phyloP scores from a whole-genome alignment of 2,329 filamentous ascomycete genomes.

The Trichoderma sp. region DNA sequence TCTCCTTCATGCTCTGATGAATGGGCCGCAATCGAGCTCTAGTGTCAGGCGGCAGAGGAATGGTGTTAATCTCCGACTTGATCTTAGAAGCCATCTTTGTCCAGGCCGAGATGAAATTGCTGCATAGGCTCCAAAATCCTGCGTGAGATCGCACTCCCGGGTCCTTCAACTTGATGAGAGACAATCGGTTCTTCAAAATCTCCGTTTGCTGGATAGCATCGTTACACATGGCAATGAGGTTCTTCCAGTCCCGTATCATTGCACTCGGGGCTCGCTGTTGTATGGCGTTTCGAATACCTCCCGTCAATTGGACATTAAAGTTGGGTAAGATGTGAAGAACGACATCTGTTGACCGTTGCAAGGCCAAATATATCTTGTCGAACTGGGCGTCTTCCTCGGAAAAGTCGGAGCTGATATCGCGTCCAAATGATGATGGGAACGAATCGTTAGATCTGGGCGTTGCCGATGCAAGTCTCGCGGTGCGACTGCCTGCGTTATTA shows the following conservation, averaged over 20 bases:
- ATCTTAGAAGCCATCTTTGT: slow-evolving; percentile 62
- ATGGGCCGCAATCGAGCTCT: slow-evolving; percentile 73
- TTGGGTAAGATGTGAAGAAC: slow-evolving; percentile 69
- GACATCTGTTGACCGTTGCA: slow-evolving; percentile 71
- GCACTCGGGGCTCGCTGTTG: slow-evolving; percentile 58
- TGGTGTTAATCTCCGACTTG: slow-evolving; percentile 52
- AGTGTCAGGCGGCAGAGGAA: slow-evolving; percentile 63
- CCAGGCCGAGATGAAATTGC: slow-evolving; percentile 70
- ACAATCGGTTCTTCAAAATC: slow-evolving; percentile 68
- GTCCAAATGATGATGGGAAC: slow-evolving; percentile 58
- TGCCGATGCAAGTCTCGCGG: slow-evolving; percentile 53
- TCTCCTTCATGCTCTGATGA: slow-evolving; percentile 80
- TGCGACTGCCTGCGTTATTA: slow-evolving; percentile 49
- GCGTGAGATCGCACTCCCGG: slow-evolving; percentile 66
- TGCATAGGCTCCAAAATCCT: slow-evolving; percentile 69
- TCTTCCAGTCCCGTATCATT: slow-evolving; percentile 64
- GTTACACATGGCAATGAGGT: slow-evolving; percentile 69
- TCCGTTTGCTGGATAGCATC: slow-evolving; percentile 71
- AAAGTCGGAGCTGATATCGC: slow-evolving; percentile 56
- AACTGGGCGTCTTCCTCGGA: slow-evolving; percentile 78
- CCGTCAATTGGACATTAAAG: slow-evolving; percentile 65
- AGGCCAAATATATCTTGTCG: slow-evolving; percentile 75
- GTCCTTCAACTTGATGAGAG: slow-evolving; percentile 80
- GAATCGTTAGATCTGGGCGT: slow-evolving; percentile 83
- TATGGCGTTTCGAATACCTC: slow-evolving; percentile 62